Conservation (phyloP, 2,329 filamentous ascomycete genomes). For the Calonectria pauciramosa region DNA sequence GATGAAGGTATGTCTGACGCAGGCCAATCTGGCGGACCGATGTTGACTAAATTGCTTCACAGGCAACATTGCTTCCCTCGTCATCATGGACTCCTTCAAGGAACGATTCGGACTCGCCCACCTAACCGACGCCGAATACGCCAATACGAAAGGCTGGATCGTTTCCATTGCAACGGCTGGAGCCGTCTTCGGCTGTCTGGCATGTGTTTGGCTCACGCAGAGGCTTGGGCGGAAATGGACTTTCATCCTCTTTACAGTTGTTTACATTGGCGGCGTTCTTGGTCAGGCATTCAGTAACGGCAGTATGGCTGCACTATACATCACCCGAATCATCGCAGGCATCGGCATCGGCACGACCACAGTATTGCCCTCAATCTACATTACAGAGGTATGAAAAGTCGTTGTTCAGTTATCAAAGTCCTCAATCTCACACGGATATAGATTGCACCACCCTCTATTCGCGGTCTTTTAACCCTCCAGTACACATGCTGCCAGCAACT, state of each 20-base stretch:
- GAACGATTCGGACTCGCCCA: constrained; percentile 40
- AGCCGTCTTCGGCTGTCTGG: constrained; percentile 47
- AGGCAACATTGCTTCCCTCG: constrained; percentile 49
- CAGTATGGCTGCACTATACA: constrained; percentile 43
- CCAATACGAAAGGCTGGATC: constrained; percentile 50
- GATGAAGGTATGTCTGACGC: constrained; percentile 43
- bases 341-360: constrained; percentile 45
- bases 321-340: constrained; percentile 43
- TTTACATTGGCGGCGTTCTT: constrained; percentile 54
- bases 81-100: constrained; percentile 47
- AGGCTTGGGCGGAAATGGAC: constrained; percentile 40
- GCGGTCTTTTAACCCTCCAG: constrained; percentile 49
- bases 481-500: constrained; percentile 52
- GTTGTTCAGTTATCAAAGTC: not conserved
- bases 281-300: constrained; percentile 48
- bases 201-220: constrained; percentile 43
- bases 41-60: not conserved
- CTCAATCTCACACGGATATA: not conserved
- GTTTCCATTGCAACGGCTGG: constrained; percentile 49
- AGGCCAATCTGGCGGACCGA: no score
- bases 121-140: constrained; percentile 42
- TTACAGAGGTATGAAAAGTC: constrained; percentile 38
- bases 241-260: constrained; percentile 46
- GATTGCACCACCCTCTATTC: constrained; percentile 47
- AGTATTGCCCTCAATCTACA: constrained; percentile 46